A percentile compares a stretch with the other conserved stretches of the same genome.
Conservation (phyloP, 1,284 basidiomycete species). For the Agroathelia rolfsii region DNA sequence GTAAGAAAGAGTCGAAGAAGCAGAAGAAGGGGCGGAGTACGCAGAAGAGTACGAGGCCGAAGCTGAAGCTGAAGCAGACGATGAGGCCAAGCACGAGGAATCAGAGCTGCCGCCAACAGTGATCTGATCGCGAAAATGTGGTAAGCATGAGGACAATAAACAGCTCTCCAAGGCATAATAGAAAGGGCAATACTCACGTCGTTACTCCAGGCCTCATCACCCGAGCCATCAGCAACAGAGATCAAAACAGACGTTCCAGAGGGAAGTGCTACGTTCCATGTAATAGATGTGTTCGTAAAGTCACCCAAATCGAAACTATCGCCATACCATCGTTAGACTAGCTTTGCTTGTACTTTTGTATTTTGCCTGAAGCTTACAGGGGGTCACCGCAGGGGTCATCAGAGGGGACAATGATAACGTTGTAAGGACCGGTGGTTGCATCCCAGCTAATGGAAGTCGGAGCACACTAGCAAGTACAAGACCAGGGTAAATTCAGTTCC, state of each 20-base stretch:
- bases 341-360: slow-evolving; percentile 8
- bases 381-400: slow-evolving; percentile 46
- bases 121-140: slow-evolving; percentile 29
- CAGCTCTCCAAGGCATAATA: slow-evolving; percentile 6
- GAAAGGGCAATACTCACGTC: slow-evolving; percentile 30
- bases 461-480: slow-evolving; percentile 37
- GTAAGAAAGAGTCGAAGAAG: slow-evolving; percentile 15
- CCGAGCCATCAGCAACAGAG: slow-evolving; percentile 42
- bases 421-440: slow-evolving; percentile 39
- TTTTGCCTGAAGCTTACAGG: slow-evolving; percentile 34
- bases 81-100: slow-evolving; percentile 33
- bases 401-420: slow-evolving; percentile 43
- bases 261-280: slow-evolving; percentile 38
- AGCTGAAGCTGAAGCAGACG: slow-evolving; percentile 13
- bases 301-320: slow-evolving; percentile 51
- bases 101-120: slow-evolving; percentile 39
- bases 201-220: slow-evolving; percentile 56
- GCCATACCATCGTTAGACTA: slow-evolving; percentile 15
- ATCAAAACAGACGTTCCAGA: slow-evolving; percentile 41
- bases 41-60: slow-evolving; percentile 11
- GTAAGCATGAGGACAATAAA: slow-evolving; percentile 1
- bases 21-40: slow-evolving; percentile 13
- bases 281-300: slow-evolving; percentile 30
- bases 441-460: slow-evolving; percentile 43
- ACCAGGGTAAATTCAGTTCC: too few species aligned